Percentiles rank a stretch among this genome's conserved stretches.
These are phyloP conservation scores for Aureobasidium musti DNA, from an alignment of 2,329 filamentous ascomycete genomes.

Conservation along the genomic window DNA sequence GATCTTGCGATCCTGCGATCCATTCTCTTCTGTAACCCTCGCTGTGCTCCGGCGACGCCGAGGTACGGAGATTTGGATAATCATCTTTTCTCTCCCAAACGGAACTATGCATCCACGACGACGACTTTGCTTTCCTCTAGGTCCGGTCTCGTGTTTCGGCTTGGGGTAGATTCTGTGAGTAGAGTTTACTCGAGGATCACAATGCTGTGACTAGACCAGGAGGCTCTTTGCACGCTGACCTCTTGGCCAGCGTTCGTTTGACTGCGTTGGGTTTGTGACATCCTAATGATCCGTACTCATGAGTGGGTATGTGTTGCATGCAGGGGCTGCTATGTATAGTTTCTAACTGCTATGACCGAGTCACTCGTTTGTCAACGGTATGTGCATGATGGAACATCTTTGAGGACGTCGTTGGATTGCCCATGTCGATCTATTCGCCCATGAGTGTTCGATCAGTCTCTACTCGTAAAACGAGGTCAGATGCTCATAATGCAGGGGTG, in stretches of 20 bases:
- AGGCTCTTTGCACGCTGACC: not conserved
- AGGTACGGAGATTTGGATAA: constrained; percentile 10
- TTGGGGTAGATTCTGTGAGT: not conserved
- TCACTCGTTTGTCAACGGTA: not conserved
- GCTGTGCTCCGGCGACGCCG: constrained; percentile 4
- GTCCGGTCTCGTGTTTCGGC: not conserved
- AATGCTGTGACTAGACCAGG: not conserved
- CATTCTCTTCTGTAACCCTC: not conserved
- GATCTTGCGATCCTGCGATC: not conserved
- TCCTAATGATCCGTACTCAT: too few species aligned
- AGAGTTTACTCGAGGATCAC: not conserved
- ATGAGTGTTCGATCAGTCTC: not conserved
- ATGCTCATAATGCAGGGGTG: not conserved
- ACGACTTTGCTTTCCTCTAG: not conserved
- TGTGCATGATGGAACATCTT: not conserved
- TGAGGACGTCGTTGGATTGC: not conserved
- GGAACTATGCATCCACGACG: not conserved
- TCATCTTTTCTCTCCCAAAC: not conserved
- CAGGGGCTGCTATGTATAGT: constrained; percentile 5
- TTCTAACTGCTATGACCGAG: constrained; percentile 8
- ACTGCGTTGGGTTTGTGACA: not conserved
- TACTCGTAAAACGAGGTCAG: not conserved
- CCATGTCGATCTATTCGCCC: not conserved
- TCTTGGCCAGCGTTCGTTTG: not conserved
- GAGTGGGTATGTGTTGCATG: constrained; percentile 3